phyloP scores from a whole-genome alignment of 1,139 yeast genomes.

The Yamadazyma siamensis region DNA sequence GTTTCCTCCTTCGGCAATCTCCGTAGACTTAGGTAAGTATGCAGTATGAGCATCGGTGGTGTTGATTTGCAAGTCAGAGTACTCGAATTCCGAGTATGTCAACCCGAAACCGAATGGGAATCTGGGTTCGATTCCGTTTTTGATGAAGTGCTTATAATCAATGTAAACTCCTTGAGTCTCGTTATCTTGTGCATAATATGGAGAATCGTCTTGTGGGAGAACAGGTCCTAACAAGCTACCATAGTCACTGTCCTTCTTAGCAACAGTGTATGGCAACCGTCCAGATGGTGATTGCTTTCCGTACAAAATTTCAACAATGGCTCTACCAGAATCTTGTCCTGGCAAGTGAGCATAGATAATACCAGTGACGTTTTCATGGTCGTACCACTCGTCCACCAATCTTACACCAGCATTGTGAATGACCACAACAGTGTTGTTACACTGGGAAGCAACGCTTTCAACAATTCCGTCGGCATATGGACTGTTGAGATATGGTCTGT shows the following conservation, averaged over 20 bases:
- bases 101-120: slow-evolving; percentile 3
- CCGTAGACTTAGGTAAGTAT: neutral
- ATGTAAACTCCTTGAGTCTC: slow-evolving; percentile 46
- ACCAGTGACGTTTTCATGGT: slow-evolving; percentile 53
- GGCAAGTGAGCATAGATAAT: slow-evolving; percentile 54
- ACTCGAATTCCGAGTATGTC: slow-evolving; percentile 3
- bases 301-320: slow-evolving; percentile 41
- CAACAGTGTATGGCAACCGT: slow-evolving; percentile 58
- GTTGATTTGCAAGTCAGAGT: slow-evolving; percentile 2
- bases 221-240: slow-evolving; percentile 39
- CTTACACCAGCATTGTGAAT: slow-evolving; percentile 43
- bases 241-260: slow-evolving; percentile 51
- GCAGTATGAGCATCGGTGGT: neutral
- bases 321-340: slow-evolving; percentile 50
- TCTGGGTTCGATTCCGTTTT: slow-evolving; percentile 47
- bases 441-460: slow-evolving; percentile 41
- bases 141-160: slow-evolving; percentile 56
- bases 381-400: slow-evolving; percentile 57
- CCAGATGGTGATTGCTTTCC: slow-evolving; percentile 63
- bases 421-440: slow-evolving; percentile 37
- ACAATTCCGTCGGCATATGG: slow-evolving; percentile 52
- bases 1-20: slow-evolving; percentile 25
- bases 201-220: slow-evolving; percentile 29
- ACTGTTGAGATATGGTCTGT: slow-evolving; percentile 55
- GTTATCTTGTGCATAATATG: slow-evolving; percentile 41